Conservation (phyloP, 371 early-diverging fungal species). For the Blastocladiella emersonii region DNA sequence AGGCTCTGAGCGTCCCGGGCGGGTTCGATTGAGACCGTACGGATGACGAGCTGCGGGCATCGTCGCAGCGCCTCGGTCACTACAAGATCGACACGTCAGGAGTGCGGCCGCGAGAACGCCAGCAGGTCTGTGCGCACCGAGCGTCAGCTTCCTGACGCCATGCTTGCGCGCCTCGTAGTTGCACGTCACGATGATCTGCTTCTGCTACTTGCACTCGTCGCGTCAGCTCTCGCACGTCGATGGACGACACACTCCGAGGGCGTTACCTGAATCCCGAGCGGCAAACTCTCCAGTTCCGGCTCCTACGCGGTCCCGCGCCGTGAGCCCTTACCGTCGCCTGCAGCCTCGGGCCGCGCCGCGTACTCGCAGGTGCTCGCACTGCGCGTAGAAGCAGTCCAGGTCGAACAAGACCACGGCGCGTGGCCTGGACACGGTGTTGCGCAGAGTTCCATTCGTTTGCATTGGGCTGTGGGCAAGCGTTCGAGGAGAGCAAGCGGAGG, state of each 20-base stretch:
- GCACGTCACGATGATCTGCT: conserved; percentile 17
- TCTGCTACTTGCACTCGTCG: conserved; percentile 11
- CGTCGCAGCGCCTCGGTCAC: conserved; percentile 9
- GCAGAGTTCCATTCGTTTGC: no score
- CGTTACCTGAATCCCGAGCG: neutral
- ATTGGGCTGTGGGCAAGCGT: no score
- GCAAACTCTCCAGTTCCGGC: neutral
- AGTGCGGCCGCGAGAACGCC: neutral
- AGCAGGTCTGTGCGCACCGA: neutral
- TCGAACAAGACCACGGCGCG: no score
- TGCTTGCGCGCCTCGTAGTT: conserved; percentile 14
- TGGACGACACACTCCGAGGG: neutral
- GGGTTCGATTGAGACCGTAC: neutral
- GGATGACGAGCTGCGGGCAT: conserved; percentile 14
- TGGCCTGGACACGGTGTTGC: no score
- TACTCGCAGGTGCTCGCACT: neutral
- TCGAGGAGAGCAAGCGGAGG: no score
- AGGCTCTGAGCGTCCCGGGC: no score
- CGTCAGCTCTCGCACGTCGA: neutral
- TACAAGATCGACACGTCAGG: neutral
- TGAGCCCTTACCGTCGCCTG: neutral
- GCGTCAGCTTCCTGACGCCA: conserved; percentile 14
- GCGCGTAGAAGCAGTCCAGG: neutral
- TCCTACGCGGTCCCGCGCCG: neutral
- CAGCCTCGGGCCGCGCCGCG: neutral